A percentile compares a stretch with the other conserved stretches of the same genome.
phyloP scores from a whole-genome alignment of 2,329 filamentous ascomycete species.

The Cladobotryum protrusum region DNA sequence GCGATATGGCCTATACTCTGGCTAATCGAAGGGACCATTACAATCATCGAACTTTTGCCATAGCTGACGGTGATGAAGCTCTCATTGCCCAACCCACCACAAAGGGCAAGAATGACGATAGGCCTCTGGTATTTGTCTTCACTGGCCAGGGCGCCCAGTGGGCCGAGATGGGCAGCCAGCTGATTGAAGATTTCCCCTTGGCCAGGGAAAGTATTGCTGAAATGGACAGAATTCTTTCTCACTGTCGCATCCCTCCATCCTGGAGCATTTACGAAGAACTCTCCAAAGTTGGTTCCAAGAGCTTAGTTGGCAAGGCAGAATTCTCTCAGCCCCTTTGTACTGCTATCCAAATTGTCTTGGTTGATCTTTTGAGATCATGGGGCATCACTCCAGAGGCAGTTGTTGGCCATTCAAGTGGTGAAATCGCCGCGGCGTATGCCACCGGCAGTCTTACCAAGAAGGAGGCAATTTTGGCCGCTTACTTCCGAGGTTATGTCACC shows the following conservation, averaged over 20 bases:
- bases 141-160: background rate
- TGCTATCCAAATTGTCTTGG: background rate
- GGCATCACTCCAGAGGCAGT: background rate
- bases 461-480: background rate
- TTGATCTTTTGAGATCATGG: background rate
- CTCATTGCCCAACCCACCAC: background rate
- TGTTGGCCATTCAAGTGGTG: background rate
- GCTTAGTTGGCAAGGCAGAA: background rate
- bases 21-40: constrained; percentile 16
- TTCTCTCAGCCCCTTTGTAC: background rate
- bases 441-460: background rate
- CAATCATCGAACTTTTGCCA: constrained; percentile 19
- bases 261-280: background rate
- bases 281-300: background rate
- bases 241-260: background rate
- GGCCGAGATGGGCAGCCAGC: background rate
- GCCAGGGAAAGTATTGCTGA: background rate
- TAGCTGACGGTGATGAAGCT: background rate
- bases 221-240: background rate
- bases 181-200: background rate
- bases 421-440: background rate
- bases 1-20: constrained; percentile 25
- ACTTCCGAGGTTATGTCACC: background rate
- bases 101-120: background rate
- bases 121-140: background rate